These are phyloP conservation scores for Russula emetica DNA, from an alignment of 768 basidiomycete genomes.

Conservation along the genomic window DNA sequence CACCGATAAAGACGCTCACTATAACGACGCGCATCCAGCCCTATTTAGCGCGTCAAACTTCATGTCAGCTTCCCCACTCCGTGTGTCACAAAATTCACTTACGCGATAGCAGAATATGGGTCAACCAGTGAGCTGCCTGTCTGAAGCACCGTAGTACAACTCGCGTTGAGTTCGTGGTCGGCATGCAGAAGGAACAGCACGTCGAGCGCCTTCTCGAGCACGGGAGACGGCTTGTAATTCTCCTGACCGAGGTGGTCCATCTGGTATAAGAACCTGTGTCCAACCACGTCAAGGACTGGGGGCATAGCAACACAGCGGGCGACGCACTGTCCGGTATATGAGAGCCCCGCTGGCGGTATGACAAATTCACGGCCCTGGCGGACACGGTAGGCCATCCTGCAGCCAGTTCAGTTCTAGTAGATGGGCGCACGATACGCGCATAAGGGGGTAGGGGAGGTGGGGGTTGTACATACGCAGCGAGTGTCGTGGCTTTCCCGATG, in stretches of 20 bases:
- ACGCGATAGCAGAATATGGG: conserved; percentile 84
- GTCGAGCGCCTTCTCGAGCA: conserved; percentile 84
- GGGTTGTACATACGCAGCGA: conserved; percentile 66
- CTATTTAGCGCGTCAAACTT: conserved; percentile 35
- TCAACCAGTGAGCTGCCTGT: conserved; percentile 87
- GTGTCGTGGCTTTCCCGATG: conserved; percentile 83
- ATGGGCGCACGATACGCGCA: too few species aligned
- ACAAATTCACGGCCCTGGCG: conserved; percentile 89
- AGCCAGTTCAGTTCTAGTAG: neutral
- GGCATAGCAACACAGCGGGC: neutral
- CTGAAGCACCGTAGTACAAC: conserved; percentile 80
- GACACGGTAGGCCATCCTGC: conserved; percentile 87
- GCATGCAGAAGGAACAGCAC: conserved; percentile 84
- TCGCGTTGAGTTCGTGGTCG: conserved; percentile 88
- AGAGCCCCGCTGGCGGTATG: conserved; percentile 72
- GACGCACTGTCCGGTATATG: conserved; percentile 77
- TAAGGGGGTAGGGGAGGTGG: neutral
- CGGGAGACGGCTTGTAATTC: conserved; percentile 74
- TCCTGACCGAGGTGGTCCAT: conserved; percentile 77
- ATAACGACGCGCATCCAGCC: conserved; percentile 83
- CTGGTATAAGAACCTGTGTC: conserved; percentile 75
- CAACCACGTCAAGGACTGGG: conserved; percentile 8
- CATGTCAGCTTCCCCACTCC: neutral
- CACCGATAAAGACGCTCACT: conserved; percentile 50
- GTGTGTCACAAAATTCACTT: conserved; percentile 26